These are phyloP conservation scores for Leccinum ochraceum DNA, from an alignment of 768 basidiomycete genomes.

Conservation along the genomic window DNA sequence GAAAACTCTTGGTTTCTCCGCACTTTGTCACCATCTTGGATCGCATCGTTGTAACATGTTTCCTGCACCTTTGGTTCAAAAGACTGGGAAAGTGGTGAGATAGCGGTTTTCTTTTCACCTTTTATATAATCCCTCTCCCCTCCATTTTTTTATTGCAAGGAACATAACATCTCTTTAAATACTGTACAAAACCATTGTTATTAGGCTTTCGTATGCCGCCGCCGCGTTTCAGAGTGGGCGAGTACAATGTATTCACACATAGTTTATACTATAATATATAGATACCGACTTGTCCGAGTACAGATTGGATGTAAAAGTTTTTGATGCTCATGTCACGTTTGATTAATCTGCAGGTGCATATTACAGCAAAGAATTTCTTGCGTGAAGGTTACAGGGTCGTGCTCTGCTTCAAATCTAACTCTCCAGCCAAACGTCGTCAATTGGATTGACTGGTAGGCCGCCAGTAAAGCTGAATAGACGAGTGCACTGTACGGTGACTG, in stretches of 20 bases:
- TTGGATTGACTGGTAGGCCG: not conserved
- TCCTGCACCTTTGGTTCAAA: constrained; percentile 54
- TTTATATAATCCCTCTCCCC: not conserved
- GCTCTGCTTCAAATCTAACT: not conserved
- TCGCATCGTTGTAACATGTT: constrained; percentile 53
- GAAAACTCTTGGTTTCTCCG: constrained; percentile 41
- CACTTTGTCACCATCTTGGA: constrained; percentile 45
- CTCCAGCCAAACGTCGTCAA: not conserved
- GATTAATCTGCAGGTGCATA: too few relatives aligned
- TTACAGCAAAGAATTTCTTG: not conserved
- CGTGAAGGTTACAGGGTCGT: not conserved
- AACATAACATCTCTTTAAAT: not conserved
- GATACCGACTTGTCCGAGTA: not conserved
- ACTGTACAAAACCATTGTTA: constrained; percentile 14
- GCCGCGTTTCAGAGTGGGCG: not conserved
- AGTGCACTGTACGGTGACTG: not conserved
- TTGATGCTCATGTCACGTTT: not conserved
- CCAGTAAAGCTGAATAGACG: not conserved
- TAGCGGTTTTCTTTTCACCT: not conserved
- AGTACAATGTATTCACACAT: constrained; percentile 20
- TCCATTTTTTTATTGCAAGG: not conserved
- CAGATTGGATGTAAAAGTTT: not conserved
- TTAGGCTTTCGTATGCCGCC: not conserved
- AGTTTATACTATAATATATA: constrained; percentile 23
- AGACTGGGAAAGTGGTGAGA: constrained; percentile 44